Base-by-base conservation (phyloP, 306 rosid genomes). In the Delonix regia region DNA sequence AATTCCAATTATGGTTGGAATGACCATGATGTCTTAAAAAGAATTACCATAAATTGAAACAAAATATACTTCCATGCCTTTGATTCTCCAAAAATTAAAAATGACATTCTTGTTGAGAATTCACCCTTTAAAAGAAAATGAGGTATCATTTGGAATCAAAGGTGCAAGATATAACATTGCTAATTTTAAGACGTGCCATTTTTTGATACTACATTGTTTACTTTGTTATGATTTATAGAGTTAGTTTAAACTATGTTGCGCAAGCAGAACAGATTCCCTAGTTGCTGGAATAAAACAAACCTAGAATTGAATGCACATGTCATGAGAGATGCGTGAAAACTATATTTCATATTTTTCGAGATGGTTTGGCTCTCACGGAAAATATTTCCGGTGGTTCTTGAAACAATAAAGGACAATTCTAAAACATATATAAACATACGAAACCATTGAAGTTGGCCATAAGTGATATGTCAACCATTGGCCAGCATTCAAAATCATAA, bases 1-100 rank as follows among this genome's bases (percentile, higher is more conserved):
- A 64, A 65, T 65, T 52, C 21, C 66, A 79, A 14, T 27, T 33
- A 27, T 21, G 18, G 64, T 22, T 22, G 21, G 44, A 71, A 49
- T 4, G 24, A 24, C 24, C 45, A 33, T 61, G 56, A 66, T n/a
- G 12, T 24, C 47, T 69, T 34, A 39, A 47, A 66, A 30, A 64
- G 45, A 64, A 30, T 22, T 41, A 52, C 27, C 49, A 55, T 25
- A 53, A 53, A 66, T 30, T 28, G 59, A 52, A 56, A 45, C 22
- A 69, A 47, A 69, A 59, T 59, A 75, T 34, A 65, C 33, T 68
- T 48, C 68, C 45, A 18, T 56, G 55, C 30, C 62, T 30, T 60
- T 48, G 48, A 60, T 67, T 57, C 16, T 57, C 21, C 45, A 34
- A 65, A 66, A 18, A 39, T 65, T 22, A 64, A 15, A 76, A 63